Evolutionary conservation across 1,284 basidiomycete genomes (phyloP).

Genomic region (Ustilago trichophora): DNA sequence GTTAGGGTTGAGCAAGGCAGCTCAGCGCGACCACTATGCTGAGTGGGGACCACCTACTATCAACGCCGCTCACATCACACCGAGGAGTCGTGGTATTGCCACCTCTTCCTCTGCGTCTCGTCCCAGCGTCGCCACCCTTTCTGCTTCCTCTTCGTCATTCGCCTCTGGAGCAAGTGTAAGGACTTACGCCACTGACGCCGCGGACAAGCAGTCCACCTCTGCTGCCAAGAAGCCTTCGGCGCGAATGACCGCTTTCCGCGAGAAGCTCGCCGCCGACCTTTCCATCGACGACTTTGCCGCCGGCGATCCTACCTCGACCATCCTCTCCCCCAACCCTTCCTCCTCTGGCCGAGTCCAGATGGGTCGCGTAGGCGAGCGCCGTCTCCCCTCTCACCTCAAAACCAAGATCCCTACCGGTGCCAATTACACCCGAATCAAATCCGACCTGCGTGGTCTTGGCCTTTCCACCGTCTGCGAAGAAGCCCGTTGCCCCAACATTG

Average conservation of each 20-base stretch:
- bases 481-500: slow-evolving; percentile 98
- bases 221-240: slow-evolving; percentile 21
- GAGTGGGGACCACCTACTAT: slow-evolving; percentile 57
- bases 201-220: background rate
- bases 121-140: background rate
- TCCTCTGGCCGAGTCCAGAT: slow-evolving; percentile 41
- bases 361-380: slow-evolving; percentile 65
- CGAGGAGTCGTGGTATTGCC: slow-evolving; percentile 29
- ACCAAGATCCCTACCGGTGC: slow-evolving; percentile 81
- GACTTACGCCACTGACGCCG: slow-evolving; percentile 34
- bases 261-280: slow-evolving; percentile 50
- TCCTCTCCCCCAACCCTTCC: slow-evolving; percentile 8
- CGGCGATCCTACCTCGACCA: slow-evolving; percentile 24
- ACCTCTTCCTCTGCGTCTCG: slow-evolving; percentile 6
- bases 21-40: slow-evolving; percentile 54
- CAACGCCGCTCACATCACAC: slow-evolving; percentile 49
- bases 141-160: background rate
- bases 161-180: background rate
- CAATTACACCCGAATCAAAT: slow-evolving; percentile 92
- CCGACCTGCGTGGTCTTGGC: slow-evolving; percentile 87
- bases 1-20: slow-evolving; percentile 54
- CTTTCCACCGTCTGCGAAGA: slow-evolving; percentile 99
- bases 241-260: slow-evolving; percentile 49
- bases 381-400: slow-evolving; percentile 90
- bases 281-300: slow-evolving; percentile 57